Base-by-base conservation (phyloP, 139 green algal genomes). In the Tetradesmus lagerheimii region DNA sequence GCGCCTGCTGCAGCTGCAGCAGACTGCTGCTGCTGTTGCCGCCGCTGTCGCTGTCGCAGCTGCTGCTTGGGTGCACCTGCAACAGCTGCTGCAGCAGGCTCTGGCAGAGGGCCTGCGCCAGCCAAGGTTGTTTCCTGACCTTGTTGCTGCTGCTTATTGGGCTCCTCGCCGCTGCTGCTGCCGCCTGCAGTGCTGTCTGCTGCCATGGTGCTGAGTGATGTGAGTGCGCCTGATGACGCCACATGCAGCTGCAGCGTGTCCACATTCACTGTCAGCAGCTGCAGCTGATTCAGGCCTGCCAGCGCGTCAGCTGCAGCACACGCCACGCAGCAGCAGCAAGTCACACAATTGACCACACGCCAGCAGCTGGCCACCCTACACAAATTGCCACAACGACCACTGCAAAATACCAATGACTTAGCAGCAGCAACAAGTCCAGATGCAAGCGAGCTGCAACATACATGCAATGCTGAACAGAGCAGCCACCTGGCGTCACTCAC, bases 211-310 rank as follows among this genome's bases (percentile, higher is more conserved):
- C 47, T 53, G 31, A 87, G 66, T 0, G 38, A 57, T 20, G 82
- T 87, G 31, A 87, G 57, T 57, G 82, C 79, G n/a, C 38, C 20
- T 31, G 31, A 53, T 79, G 82, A 27, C 31, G 82, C 1, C 35
- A 71, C 82, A 53, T 87, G 66, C 82, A 79, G 82, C 57, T 87
- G 82, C 57, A 87, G 38, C 27, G 82, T 87, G 82, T 87, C 82
- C 27, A 87, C 82, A 39, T 87, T 87, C 31, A 87, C 82, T 27
- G 82, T 87, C 35, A 87, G 57, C 82, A 79, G 57, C 53, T 53
- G 14, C 82, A 87, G 82, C 53, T 50, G 34, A 14, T 18, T 43
- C 15, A 87, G 57, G 35, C 82, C 82, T 6, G 38, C 53, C 34
- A 87, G 82, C 16, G 64, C 38, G 29, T 87, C 82, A 57, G 82